Conservation (phyloP, 2,329 filamentous ascomycete species). For the Graphilbum ipis-grandicollis region DNA sequence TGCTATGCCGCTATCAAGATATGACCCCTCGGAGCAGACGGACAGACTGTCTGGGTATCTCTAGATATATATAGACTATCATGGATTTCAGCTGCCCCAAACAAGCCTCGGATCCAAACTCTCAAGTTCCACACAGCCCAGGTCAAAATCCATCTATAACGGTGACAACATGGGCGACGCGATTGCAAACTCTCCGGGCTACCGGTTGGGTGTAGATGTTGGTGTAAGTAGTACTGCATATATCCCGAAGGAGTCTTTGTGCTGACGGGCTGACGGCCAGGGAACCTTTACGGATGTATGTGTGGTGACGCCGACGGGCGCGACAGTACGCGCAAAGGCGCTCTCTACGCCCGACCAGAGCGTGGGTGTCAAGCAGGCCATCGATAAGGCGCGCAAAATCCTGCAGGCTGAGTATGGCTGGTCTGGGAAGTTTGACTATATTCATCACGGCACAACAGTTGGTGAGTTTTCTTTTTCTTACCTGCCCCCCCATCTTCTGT, state of each 20-base stretch:
- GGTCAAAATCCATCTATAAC: too few relatives aligned
- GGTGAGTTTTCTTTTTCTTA: too few relatives aligned
- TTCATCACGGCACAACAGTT: conserved; percentile 31
- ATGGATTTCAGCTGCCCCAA: too few relatives aligned
- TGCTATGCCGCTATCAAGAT: not conserved
- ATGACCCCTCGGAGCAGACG: too few relatives aligned
- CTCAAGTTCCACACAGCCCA: too few relatives aligned
- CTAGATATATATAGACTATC: too few relatives aligned
- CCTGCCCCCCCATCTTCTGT: too few relatives aligned
- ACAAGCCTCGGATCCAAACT: too few relatives aligned
- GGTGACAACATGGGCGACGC: too few relatives aligned
- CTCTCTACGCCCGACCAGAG: conserved; percentile 29
- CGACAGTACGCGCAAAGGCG: conserved; percentile 25
- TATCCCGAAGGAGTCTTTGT: not conserved
- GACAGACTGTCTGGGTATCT: too few relatives aligned
- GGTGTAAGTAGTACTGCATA: conserved; percentile 7
- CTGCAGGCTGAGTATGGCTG: conserved; percentile 20
- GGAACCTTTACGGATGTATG: conserved; percentile 30
- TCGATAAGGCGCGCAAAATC: conserved; percentile 20
- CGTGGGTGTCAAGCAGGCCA: conserved; percentile 26
- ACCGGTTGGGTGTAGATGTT: conserved; percentile 13
- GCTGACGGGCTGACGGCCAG: conserved; percentile 2
- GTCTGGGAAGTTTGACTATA: conserved; percentile 26
- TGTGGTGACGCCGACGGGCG: conserved; percentile 24
- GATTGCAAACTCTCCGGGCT: conserved; percentile 3